These are phyloP conservation scores for Macrophomina pseudophaseolina DNA, from an alignment of 2,329 filamentous ascomycete species.

Conservation along the genomic window DNA sequence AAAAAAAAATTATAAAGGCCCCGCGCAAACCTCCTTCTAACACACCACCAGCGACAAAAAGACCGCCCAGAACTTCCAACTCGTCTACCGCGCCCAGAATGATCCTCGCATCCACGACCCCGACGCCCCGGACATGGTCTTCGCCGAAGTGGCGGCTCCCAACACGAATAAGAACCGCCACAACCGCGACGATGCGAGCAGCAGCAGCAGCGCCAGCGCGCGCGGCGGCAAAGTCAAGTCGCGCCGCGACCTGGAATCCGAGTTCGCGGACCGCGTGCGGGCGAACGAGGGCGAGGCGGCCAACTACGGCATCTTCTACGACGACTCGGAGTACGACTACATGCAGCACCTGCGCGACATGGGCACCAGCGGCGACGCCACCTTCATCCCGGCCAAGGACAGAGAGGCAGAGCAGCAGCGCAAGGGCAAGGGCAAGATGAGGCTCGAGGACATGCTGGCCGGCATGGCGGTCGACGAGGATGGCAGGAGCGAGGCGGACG, in stretches of 20 bases:
- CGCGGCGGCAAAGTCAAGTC: conserved; percentile 62
- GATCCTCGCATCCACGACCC: conserved; percentile 96
- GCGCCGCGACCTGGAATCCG: conserved; percentile 75
- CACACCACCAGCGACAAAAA: conserved; percentile 75
- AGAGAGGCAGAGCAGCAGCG: conserved; percentile 63
- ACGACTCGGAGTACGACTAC: conserved; percentile 96
- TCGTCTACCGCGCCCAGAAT: conserved; percentile 96
- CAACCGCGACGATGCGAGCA: conserved; percentile 30
- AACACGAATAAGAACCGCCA: conserved; percentile 31
- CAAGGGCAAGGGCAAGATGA: conserved; percentile 73
- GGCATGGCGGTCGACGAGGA: conserved; percentile 49
- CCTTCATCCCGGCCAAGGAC: conserved; percentile 76
- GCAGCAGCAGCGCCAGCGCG: conserved; percentile 29
- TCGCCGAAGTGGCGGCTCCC: conserved; percentile 68
- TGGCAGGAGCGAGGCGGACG: conserved; percentile 46
- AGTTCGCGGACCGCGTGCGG: conserved; percentile 72
- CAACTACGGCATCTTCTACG: conserved; percentile 89
- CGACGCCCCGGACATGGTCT: conserved; percentile 85
- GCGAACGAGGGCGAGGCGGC: conserved; percentile 96
- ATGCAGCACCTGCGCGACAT: conserved; percentile 98
- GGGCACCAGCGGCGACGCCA: conserved; percentile 65
- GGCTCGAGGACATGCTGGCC: conserved; percentile 80
- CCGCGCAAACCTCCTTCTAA: conserved; percentile 34
- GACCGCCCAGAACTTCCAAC: conserved; percentile 86
- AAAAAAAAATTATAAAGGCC: not conserved